Percentiles rank a stretch among this genome's conserved stretches.
Evolutionary conservation across 768 basidiomycete species (phyloP).

Genomic region (Pleurotus sapidus): DNA sequence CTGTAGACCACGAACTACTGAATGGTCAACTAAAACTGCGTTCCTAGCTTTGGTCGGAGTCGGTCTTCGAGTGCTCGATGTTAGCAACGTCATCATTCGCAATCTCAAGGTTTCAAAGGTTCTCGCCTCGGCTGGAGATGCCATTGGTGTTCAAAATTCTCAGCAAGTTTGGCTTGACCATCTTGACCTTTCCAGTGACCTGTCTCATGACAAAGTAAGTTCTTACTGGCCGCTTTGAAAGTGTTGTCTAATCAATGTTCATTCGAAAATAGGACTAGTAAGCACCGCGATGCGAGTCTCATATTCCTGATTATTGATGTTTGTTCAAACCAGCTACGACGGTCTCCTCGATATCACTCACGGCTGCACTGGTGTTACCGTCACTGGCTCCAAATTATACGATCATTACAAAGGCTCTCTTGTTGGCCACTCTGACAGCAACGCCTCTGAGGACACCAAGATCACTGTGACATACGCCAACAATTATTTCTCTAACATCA

Average conservation of each 20-base stretch:
- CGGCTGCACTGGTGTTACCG: conserved; percentile 38
- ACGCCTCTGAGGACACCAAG: conserved; percentile 31
- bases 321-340: conserved; percentile 31
- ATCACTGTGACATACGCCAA: conserved; percentile 41
- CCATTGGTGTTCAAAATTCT: conserved; percentile 38
- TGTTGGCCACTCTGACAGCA: conserved; percentile 41
- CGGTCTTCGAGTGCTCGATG: conserved; percentile 41
- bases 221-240: neutral
- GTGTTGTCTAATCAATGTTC: neutral
- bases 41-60: conserved; percentile 39
- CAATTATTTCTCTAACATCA: conserved; percentile 41
- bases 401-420: conserved; percentile 46
- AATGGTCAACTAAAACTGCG: too few species aligned
- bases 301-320: neutral
- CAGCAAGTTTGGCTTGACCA: conserved; percentile 44
- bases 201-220: conserved; percentile 35
- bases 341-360: conserved; percentile 44
- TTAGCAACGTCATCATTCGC: conserved; percentile 44
- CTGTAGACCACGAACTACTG: neutral
- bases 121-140: conserved; percentile 40
- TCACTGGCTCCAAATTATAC: conserved; percentile 39
- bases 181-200: conserved; percentile 40
- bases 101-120: conserved; percentile 50
- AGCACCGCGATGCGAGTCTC: conserved; percentile 2
- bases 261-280: conserved; percentile 22